These are phyloP conservation scores for Moniliophthora roreri DNA, from an alignment of 1,284 basidiomycete species.

Conservation along the genomic window DNA sequence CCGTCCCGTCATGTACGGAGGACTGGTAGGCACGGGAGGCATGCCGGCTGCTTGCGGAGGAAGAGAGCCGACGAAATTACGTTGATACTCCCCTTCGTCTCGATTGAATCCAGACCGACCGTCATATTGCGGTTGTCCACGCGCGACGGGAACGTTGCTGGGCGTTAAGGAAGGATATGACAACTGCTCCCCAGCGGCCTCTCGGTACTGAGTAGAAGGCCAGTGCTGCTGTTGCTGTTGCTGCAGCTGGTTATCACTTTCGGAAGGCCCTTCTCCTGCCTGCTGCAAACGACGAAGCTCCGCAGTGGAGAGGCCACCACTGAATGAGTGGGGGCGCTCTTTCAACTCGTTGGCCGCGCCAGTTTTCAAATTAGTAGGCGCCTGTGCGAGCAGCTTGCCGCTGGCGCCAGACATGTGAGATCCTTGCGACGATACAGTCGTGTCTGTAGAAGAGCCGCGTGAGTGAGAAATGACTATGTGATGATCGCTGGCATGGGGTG, in stretches of 20 bases:
- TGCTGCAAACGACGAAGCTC: slow-evolving; percentile 74
- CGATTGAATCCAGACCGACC: slow-evolving; percentile 38
- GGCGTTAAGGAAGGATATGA: slow-evolving; percentile 68
- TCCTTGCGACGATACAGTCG: slow-evolving; percentile 56
- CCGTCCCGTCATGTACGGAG: slow-evolving; percentile 48
- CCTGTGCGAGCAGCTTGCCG: slow-evolving; percentile 55
- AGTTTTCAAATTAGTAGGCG: slow-evolving; percentile 46
- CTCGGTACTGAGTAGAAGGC: slow-evolving; percentile 47
- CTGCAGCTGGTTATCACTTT: slow-evolving; percentile 30
- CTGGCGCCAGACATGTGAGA: slow-evolving; percentile 50
- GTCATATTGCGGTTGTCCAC: slow-evolving; percentile 49
- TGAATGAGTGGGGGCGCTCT: slow-evolving; percentile 78
- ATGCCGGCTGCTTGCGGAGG: slow-evolving; percentile 30
- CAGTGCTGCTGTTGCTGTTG: slow-evolving; percentile 42
- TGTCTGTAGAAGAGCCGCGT: slow-evolving; percentile 75
- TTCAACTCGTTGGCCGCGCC: slow-evolving; percentile 54
- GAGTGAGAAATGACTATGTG: slow-evolving; percentile 66
- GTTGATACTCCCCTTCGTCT: slow-evolving; percentile 63
- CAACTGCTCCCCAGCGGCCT: slow-evolving; percentile 53
- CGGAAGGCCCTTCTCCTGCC: slow-evolving; percentile 48
- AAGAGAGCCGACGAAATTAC: slow-evolving; percentile 44
- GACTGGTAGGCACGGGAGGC: slow-evolving; percentile 32
- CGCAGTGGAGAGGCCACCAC: slow-evolving; percentile 67
- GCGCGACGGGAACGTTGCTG: slow-evolving; percentile 42
- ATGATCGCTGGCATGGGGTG: slow-evolving; percentile 66